Evolutionary conservation across 169 alveolate genomes (phyloP).

Genomic region (Eimeria tenella): DNA sequence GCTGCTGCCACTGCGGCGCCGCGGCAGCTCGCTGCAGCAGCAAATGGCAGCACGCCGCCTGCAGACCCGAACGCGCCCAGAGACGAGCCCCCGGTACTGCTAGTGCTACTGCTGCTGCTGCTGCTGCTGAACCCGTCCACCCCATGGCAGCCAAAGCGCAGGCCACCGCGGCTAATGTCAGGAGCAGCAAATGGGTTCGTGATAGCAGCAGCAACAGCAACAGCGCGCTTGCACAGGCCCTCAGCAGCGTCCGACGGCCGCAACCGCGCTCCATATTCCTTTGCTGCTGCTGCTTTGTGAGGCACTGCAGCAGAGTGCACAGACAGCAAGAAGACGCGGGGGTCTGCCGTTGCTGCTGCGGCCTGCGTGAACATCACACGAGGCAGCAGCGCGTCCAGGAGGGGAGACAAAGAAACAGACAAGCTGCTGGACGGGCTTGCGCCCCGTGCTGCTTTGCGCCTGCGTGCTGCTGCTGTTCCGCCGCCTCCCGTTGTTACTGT

Average conservation of each 20-base stretch:
- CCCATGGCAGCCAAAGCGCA: neutral
- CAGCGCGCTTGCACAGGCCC: slow-evolving; percentile 8
- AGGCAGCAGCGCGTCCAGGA: slow-evolving; percentile 55
- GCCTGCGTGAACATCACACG: slow-evolving; percentile 15
- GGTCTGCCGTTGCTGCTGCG: slow-evolving; percentile 67
- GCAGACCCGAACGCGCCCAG: neutral
- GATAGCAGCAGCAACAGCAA: neutral
- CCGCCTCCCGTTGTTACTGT: slow-evolving; percentile 9
- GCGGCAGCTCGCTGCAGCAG: neutral
- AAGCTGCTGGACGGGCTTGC: neutral
- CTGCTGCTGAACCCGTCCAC: neutral
- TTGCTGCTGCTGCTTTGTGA: neutral
- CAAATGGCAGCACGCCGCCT: neutral
- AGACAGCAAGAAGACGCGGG: slow-evolving; percentile 66
- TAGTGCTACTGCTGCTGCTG: slow-evolving; percentile 19
- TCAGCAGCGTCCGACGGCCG: neutral
- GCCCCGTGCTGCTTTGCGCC: slow-evolving; percentile 11
- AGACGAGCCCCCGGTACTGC: neutral
- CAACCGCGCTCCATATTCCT: neutral
- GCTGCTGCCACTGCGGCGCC: slow-evolving; percentile 22
- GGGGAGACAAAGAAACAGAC: slow-evolving; percentile 1
- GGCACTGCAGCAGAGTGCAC: neutral
- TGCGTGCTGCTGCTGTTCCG: neutral
- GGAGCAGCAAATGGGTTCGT: neutral
- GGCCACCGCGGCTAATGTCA: neutral